These are phyloP conservation scores for Lactarius deliciosus DNA, from an alignment of 768 basidiomycete genomes.

Conservation along the genomic window DNA sequence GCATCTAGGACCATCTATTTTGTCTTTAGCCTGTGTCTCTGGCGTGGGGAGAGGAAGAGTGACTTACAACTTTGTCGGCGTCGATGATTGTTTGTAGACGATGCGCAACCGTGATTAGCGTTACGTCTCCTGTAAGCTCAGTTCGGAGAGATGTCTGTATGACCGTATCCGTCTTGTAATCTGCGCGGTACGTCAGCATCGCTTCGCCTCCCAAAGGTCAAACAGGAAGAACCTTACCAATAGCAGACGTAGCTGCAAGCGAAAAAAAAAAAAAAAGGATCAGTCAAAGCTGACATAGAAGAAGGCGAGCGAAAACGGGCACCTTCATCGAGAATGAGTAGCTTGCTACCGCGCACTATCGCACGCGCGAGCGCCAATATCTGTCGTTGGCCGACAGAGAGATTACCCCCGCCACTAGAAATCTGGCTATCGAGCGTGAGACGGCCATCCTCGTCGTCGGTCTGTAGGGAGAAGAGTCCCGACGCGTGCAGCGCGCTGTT, in stretches of 20 bases:
- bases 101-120: constrained; percentile 60
- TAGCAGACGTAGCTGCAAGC: constrained; percentile 45
- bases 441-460: constrained; percentile 38
- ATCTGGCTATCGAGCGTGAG: constrained; percentile 49
- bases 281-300: not conserved
- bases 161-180: constrained; percentile 55
- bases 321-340: constrained; percentile 60
- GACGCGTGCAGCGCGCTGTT: constrained; percentile 51
- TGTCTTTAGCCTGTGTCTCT: not conserved
- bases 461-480: constrained; percentile 45
- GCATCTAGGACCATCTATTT: constrained; percentile 46
- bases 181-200: constrained; percentile 31
- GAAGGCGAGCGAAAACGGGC: constrained; percentile 4
- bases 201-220: no score
- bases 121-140: constrained; percentile 44
- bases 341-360: constrained; percentile 53
- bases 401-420: constrained; percentile 45
- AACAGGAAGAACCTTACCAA: constrained; percentile 34
- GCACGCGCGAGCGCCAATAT: constrained; percentile 62
- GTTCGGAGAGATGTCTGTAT: constrained; percentile 58
- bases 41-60: not conserved
- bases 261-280: not conserved
- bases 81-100: constrained; percentile 60
- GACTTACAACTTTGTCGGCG: constrained; percentile 54
- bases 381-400: constrained; percentile 60